Evolutionary conservation across 2,329 filamentous ascomycete genomes (phyloP), one percentile per base, ranked within the genome.

Genomic region (Colletotrichum abscissum): DNA sequence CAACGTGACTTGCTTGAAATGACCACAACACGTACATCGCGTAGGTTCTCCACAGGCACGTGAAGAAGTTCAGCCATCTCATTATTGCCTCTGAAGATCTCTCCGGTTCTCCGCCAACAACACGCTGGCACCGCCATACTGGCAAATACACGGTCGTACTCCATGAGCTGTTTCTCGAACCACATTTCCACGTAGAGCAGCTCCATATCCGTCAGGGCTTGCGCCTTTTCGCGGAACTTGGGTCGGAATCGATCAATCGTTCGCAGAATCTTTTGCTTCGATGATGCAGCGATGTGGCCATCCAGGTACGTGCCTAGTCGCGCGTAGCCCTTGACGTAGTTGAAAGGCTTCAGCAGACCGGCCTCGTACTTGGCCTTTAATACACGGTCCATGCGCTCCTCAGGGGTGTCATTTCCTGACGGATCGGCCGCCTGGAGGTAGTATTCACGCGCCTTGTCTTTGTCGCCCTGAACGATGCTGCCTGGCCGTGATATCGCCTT

Each of bases 91-190:
- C 97, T 89, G 81, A 98, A 98, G 60, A 99, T 98, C 85, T 99
- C 97, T 11, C 97, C 97, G 0, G 97, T 99, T 79, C 97, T 89
- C 78, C 97, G 90, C 97, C 97, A 99, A 81, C 96, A 97, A 83
- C 97, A 99, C 16, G 97, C 97, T 0, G 97, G 97, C 75, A 99
- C 96, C 2, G 97, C 97, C 97, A 99, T 99, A 81, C 95, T 97
- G 2, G 97, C 97, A 85, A 99, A 99, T 1, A 99, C 95, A 38
- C 97, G 94, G 80, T 99, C 97, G 79, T 98, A 98, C 81, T 98
- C 97, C 93, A 98, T 97, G 77, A 99, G 85, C 75, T 94, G 97
- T 79, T 93, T 92, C 83, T 99, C 97, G 80, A 99, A 98, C 96
- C 97, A 98, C 95, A 98, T 98, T 84, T 99, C 97, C 12, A 98